Evolutionary conservation across 2,329 filamentous ascomycete species (phyloP), one percentile per base, ranked within the genome.

Genomic region (Nothomitra cinnamomea): DNA sequence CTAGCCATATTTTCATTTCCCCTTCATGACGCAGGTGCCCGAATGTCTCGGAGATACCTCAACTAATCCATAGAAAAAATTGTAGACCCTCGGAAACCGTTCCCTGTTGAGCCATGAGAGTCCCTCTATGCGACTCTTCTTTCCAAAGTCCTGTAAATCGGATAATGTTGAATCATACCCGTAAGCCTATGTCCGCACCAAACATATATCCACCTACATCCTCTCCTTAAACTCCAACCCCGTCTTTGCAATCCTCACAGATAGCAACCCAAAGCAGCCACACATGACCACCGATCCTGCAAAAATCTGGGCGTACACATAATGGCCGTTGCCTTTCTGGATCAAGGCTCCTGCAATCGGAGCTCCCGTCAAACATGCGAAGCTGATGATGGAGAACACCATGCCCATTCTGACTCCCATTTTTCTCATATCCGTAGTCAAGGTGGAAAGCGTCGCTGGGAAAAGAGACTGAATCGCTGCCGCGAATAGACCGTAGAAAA

Each of bases 381-480:
- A 69, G n/a, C 69, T 71, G 17, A 77, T 69, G 53, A 77, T 69
- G 21, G 68, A 72, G 51, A 79, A 71, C 3, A 73, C 69, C 72
- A 78, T 75, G 1, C 76, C 76, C 64, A 77, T 74, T n/a, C 75
- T 65, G 3, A 74, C 70, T 0, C 76, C 76, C 3, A 67, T 66
- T 61, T 75, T 77, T 56, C 70, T 70, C 55, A 76, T 55, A 59
- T 79, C 73, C 0, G 68, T 69, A 0, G 73, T 77, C 55, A 79
- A 65, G 42, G 73, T 75, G 51, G 72, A 75, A 42, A 83, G 60
- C 0, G 74, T 76, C 0, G 80, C 78, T 0, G 83, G 82, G 59
- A 85, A 85, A 10, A 87, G 62, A 5, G 74, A 74, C 64, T 85
- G 82, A 48, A 85, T 76, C 0, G 72, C 79, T 0, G 79, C 80